Percentiles rank a stretch among this genome's conserved stretches.
These are phyloP conservation scores for Talaromyces sp. DNA, from an alignment of 2,329 filamentous ascomycete genomes.

Conservation along the genomic window DNA sequence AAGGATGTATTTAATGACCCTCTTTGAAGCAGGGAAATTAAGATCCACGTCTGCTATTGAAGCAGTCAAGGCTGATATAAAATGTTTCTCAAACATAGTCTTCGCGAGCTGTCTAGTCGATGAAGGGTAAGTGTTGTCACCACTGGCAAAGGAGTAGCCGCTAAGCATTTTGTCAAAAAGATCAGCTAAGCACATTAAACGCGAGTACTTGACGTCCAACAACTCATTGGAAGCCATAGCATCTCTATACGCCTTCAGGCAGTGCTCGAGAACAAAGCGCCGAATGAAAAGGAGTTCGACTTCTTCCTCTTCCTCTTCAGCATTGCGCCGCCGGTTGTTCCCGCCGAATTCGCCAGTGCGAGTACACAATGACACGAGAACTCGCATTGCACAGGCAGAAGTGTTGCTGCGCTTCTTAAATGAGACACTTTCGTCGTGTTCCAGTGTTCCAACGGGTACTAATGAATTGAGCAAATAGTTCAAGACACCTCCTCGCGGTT, in stretches of 20 bases:
- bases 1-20: constrained; percentile 93
- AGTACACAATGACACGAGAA: constrained; percentile 78
- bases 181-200: constrained; percentile 80
- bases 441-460: constrained; percentile 58
- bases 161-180: constrained; percentile 90
- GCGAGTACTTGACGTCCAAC: constrained; percentile 78
- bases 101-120: constrained; percentile 82
- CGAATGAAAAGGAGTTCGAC: constrained; percentile 74
- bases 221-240: constrained; percentile 72
- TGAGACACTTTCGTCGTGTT: constrained; percentile 65
- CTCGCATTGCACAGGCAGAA: constrained; percentile 76
- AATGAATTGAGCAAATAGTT: constrained; percentile 89
- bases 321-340: constrained; percentile 51
- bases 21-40: constrained; percentile 87
- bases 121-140: constrained; percentile 38
- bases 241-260: constrained; percentile 86
- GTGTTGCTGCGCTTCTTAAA: constrained; percentile 83
- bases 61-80: constrained; percentile 77
- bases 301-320: constrained; percentile 35
- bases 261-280: constrained; percentile 89
- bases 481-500: constrained; percentile 83
- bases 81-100: constrained; percentile 98
- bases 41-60: constrained; percentile 95
- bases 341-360: constrained; percentile 75
- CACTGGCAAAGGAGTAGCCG: constrained; percentile 62